Base-by-base conservation (phyloP, 176 grass and related monocot genomes). In the Poa pratensis region DNA sequence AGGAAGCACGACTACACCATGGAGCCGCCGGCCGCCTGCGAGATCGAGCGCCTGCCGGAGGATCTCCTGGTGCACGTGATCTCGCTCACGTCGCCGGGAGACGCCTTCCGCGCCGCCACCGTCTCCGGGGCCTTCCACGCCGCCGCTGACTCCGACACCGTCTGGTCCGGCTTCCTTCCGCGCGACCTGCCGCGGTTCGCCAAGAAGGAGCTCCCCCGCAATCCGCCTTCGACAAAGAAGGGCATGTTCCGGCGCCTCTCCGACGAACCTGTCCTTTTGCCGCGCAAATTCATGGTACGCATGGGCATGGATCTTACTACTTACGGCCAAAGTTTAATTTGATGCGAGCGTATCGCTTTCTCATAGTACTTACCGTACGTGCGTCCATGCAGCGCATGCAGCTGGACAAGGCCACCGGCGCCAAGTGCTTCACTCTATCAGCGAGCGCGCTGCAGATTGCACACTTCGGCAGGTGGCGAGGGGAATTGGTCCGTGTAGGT, bases 371-470 rank as follows among this genome's bases (percentile, higher is more conserved):
- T 0, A 14, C 6, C 3, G 11, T 40, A 6, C 7, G 39, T 40
- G 7, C 39, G 5, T 63, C 19, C 13, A 2, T 51, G 71, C 86
- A 93, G 88, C 89, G 89, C 46, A 81, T 90, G 16, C 83, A 82
- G 80, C 54, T 96, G 79, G 82, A 93, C 13, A 91, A 58, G 63
- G 78, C 79, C 49, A 96, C 28, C 30, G 84, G 86, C 9, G 81
- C 73, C 16, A 96, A 90, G 84, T 96, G 94, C 87, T 91, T 81
- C 66, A 91, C 88, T 75, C 27, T 96, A 16, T 93, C 91, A 5
- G 86, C 91, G 32, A 87, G 89, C 58, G 26, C 26, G 23, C 89
- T 93, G 19, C 55, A 40, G 10, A 96, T 93, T 49, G 11, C 69
- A 1, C 62, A 6, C 3, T 16, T 16, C 3, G 6, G 39, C 1